Evolutionary conservation across 116 monocot genomes (phyloP).

Genomic region (Iris pallida): DNA sequence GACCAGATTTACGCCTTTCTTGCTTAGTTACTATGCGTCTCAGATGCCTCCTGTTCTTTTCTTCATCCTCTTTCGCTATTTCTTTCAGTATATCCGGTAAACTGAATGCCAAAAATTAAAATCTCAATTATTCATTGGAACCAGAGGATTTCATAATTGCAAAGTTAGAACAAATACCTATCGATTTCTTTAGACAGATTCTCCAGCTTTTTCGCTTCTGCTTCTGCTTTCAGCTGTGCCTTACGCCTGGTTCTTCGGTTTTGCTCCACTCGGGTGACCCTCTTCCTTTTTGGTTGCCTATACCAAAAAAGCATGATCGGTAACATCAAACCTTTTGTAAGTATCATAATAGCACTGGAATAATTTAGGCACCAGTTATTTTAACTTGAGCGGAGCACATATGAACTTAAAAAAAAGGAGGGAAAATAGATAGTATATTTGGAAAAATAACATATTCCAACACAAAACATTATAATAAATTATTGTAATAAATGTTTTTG

Average conservation of each 20-base stretch:
- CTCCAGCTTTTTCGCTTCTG: conserved; percentile 51
- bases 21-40: conserved; percentile 63
- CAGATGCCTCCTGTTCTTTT: conserved; percentile 53
- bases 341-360: too few species aligned
- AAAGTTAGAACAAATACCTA: conserved; percentile 27
- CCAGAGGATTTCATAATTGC: background rate
- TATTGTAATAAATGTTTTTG: too few species aligned
- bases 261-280: conserved; percentile 73
- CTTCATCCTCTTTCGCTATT: conserved; percentile 84
- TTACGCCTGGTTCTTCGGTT: conserved; percentile 74
- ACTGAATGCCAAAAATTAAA: conserved; percentile 17
- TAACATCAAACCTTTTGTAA: too few species aligned
- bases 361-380: too few species aligned
- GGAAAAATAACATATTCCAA: too few species aligned
- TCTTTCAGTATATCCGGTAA: conserved; percentile 69
- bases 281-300: conserved; percentile 49
- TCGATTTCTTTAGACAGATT: conserved; percentile 71
- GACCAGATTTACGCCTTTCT: conserved; percentile 63
- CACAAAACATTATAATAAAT: too few species aligned
- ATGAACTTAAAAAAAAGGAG: too few species aligned
- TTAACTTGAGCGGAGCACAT: too few species aligned
- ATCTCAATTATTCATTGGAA: background rate
- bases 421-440: too few species aligned
- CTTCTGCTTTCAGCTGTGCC: conserved; percentile 52
- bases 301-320: conserved; percentile 1